Evolutionary conservation across 345 rosid genomes (phyloP), one percentile per base, ranked within the genome.

Genomic region (Salix udensis): DNA sequence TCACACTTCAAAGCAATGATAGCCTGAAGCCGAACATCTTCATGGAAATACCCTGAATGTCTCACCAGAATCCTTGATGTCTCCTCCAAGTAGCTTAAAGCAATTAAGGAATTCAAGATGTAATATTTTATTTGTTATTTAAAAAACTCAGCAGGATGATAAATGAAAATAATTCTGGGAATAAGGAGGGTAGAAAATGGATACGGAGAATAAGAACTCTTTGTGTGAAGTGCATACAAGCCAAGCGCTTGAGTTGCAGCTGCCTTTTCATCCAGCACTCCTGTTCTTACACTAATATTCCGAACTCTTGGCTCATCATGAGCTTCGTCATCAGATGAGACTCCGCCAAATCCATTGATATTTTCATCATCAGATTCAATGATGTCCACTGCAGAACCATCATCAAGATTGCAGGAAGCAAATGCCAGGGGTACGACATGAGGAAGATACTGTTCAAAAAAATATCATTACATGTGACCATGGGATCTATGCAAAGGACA

Each of bases 181-280:
- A 72, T 28, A 65, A 74, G 55, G 65, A 26, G 37, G 31, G 31
- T 5, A 34, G n/a, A 53, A 68, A 78, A 85, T 58, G 99, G 98
- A 96, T 96, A 94, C 99, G 90, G 94, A 52, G 93, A 91, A 86
- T 71, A 96, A 77, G 89, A 79, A 84, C 80, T 76, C 83, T 94
- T 92, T 42, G 98, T 94, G 80, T 92, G 98, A 71, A 90, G 89
- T 9, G 99, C 97, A 90, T 94, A 92, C 67, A 96, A 82, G 80
- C 99, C 99, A 86, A 96, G 89, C 39, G 98, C 97, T 88, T 96
- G 99, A 82, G 97, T 96, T 76, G 99, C 99, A 81, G 99, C 98
- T 69, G 99, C 99, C 89, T 96, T 96, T 88, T 96, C 99, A 85
- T 96, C 99, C 78, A 96, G 80, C 50, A 96, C 95, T 79, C 99